Evolutionary conservation across 805 yeast genomes (phyloP).

Genomic region (Komagataella populi): DNA sequence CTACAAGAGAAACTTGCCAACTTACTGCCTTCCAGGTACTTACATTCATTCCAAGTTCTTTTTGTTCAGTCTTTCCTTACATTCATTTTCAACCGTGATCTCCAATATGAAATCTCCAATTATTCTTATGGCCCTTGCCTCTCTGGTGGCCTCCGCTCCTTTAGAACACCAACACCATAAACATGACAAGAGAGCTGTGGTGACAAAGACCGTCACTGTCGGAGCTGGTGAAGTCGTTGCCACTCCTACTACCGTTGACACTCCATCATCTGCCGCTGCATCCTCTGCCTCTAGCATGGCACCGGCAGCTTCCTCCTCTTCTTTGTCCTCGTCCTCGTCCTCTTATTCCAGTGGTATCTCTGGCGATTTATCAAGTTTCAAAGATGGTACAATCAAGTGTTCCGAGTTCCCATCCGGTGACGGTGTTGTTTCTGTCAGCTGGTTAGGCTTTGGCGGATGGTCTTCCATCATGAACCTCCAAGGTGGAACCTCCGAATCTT

Average conservation of each 20-base stretch:
- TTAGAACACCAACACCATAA: slow-evolving; percentile 31
- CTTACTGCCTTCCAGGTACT: not conserved
- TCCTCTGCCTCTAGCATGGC: slow-evolving; percentile 5
- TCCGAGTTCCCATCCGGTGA: slow-evolving; percentile 60
- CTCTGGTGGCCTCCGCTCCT: slow-evolving; percentile 17
- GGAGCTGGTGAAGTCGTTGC: slow-evolving; percentile 19
- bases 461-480: slow-evolving; percentile 28
- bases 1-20: not conserved
- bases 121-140: slow-evolving; percentile 11
- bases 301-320: slow-evolving; percentile 8
- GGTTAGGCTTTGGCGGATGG: slow-evolving; percentile 43
- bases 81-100: not conserved
- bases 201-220: slow-evolving; percentile 23
- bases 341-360: slow-evolving; percentile 21
- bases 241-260: slow-evolving; percentile 7
- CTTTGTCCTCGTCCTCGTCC: slow-evolving; percentile 19
- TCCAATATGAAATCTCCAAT: not conserved
- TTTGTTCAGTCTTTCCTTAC: not conserved
- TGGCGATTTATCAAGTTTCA: slow-evolving; percentile 41
- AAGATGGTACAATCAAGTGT: slow-evolving; percentile 63
- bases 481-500: slow-evolving; percentile 49
- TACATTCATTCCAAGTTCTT: not conserved
- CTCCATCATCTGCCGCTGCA: slow-evolving; percentile 11
- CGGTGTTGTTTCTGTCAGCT: slow-evolving; percentile 51
- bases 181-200: slow-evolving; percentile 31